Evolutionary conservation across 768 basidiomycete genomes (phyloP).

Genomic region (Tylopilus balloui): DNA sequence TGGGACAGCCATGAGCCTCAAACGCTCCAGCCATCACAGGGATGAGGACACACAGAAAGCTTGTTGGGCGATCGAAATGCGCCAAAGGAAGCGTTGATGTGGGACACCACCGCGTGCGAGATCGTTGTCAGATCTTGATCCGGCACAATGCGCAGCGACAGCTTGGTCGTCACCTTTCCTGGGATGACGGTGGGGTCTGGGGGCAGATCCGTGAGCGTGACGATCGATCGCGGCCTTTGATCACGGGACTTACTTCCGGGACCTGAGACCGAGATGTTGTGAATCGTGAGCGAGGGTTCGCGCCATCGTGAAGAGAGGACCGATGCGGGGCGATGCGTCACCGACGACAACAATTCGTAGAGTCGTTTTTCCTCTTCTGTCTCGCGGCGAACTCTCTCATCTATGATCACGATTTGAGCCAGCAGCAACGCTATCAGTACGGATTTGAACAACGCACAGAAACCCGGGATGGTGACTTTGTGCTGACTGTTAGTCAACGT

Average conservation of each 20-base stretch:
- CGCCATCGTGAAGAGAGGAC: constrained; percentile 80
- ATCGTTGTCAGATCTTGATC: constrained; percentile 81
- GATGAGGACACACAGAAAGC: constrained; percentile 49
- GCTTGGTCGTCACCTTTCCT: constrained; percentile 71
- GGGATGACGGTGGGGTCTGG: constrained; percentile 88
- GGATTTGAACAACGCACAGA: constrained; percentile 55
- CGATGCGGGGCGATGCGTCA: constrained; percentile 64
- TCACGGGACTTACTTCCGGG: constrained; percentile 55
- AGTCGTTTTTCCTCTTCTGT: constrained; percentile 62
- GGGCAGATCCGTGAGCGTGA: neutral
- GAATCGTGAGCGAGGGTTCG: constrained; percentile 86
- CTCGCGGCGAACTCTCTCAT: constrained; percentile 70
- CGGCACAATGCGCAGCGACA: constrained; percentile 91
- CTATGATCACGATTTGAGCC: constrained; percentile 34
- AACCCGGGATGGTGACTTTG: constrained; percentile 67
- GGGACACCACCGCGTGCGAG: constrained; percentile 52
- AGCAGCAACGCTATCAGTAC: neutral
- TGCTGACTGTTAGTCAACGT: constrained; percentile 57
- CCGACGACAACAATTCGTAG: constrained; percentile 63
- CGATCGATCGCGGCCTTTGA: neutral
- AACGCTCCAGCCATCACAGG: neutral
- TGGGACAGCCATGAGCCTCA: neutral
- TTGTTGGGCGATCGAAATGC: constrained; percentile 62
- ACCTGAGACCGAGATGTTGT: constrained; percentile 79
- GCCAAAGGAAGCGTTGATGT: constrained; percentile 57